These are phyloP conservation scores for Yamadazyma spencermartinsiae DNA, from an alignment of 1,139 yeast species.

Conservation along the genomic window DNA sequence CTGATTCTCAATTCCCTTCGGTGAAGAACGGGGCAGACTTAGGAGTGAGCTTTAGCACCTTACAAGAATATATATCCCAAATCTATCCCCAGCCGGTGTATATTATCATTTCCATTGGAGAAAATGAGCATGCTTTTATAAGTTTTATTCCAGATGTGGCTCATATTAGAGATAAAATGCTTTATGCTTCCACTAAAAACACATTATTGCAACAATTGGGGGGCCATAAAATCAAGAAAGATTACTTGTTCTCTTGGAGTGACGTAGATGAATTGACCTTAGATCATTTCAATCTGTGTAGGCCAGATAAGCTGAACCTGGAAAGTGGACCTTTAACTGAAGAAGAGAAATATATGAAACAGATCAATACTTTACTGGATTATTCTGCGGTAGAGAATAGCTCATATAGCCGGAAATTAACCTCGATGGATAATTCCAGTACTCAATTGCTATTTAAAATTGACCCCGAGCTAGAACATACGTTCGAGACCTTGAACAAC, in stretches of 20 bases:
- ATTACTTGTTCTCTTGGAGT: slow-evolving; percentile 55
- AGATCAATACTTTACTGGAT: slow-evolving; percentile 42
- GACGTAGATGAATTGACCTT: slow-evolving; percentile 57
- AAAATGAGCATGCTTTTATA: slow-evolving; percentile 52
- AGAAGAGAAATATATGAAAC: slow-evolving; percentile 55
- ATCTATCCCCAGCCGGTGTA: slow-evolving; percentile 59
- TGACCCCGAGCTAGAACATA: slow-evolving; percentile 23
- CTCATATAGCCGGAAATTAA: slow-evolving; percentile 25
- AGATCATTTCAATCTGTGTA: slow-evolving; percentile 40
- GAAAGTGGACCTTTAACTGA: slow-evolving; percentile 54
- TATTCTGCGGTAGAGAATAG: slow-evolving; percentile 23
- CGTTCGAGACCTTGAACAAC: slow-evolving; percentile 15
- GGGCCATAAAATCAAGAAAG: slow-evolving; percentile 56
- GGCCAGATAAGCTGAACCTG: slow-evolving; percentile 26
- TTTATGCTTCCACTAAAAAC: slow-evolving; percentile 87
- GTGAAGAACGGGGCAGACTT: slow-evolving; percentile 17
- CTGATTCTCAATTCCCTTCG: slow-evolving; percentile 34
- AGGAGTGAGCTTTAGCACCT: slow-evolving; percentile 35
- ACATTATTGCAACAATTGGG: slow-evolving; percentile 75
- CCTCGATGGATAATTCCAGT: slow-evolving; percentile 33
- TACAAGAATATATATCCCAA: slow-evolving; percentile 32
- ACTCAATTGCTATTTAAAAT: slow-evolving; percentile 30
- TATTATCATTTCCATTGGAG: slow-evolving; percentile 42
- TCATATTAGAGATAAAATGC: slow-evolving; percentile 82
- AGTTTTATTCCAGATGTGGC: slow-evolving; percentile 88